Evolutionary conservation across 2,329 filamentous ascomycete species (phyloP), one percentile per base, ranked within the genome.

Genomic region (Cadophora sp.): DNA sequence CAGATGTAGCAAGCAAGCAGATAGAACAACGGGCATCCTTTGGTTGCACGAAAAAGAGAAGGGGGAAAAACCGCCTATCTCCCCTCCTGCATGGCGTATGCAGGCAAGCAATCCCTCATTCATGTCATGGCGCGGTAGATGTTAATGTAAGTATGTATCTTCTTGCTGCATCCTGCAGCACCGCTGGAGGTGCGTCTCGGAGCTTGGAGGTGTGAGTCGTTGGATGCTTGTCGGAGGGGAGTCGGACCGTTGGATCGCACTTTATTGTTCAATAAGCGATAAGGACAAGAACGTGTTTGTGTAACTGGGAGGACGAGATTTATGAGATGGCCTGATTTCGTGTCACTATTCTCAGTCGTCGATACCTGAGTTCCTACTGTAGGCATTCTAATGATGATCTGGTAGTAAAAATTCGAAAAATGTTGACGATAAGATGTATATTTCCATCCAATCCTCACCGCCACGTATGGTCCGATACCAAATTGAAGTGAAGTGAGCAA

Each of bases 241-340:
- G 59, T 27, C 59, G 65, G 56, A 55, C 65, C 55, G 61, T 64
- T 66, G 61, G 65, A 56, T 22, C 39, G 59, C 33, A 16, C 3
- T 8, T 16, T 33, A 39, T n/a, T n/a, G n/a, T n/a, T n/a, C 11
- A 39, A 39, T 33, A 50, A 50, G n/a, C 33, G 14, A 53, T 24
- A 39, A 43, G 6, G 43, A 18, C 4, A 3, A 14, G 33, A 48
- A 33, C 4, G 33, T 36, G n/a, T 43, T 8, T 43, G 27, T 51
- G 43, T 16, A 36, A 39, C 27, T n/a, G n/a, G 14, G 48, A 24
- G n/a, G 22, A n/a, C 13, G 22, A 7, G 16, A 22, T 48, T 24
- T 43, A 36, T 53, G 3, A 53, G 27, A 22, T 33, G n/a, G 43
- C 27, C 27, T 33, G 24, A 48, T 14, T 33, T 39, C 7, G 18